phyloP scores from a whole-genome alignment of 1,284 basidiomycete species.

The Paramarasmius palmivorus region DNA sequence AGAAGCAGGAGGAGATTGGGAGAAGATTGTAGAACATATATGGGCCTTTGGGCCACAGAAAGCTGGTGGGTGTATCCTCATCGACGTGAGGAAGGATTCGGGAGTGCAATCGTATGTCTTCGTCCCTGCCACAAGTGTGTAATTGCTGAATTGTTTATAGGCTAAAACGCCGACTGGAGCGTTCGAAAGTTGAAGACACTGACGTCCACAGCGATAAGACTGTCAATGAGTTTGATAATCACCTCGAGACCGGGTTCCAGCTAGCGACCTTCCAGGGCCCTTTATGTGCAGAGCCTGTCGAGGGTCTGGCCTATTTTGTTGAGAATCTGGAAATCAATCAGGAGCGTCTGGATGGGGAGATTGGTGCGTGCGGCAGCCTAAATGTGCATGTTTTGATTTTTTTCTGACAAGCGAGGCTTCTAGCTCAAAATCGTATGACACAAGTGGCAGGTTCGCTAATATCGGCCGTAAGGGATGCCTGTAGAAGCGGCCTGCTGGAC shows the following conservation, averaged over 20 bases:
- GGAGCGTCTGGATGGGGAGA: conserved; percentile 62
- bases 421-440: conserved; percentile 67
- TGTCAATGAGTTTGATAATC: conserved; percentile 70
- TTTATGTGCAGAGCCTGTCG: conserved; percentile 92
- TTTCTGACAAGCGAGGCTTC: conserved; percentile 12
- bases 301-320: conserved; percentile 91
- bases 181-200: conserved; percentile 35
- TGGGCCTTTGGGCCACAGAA: conserved; percentile 93
- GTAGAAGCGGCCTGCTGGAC: conserved; percentile 86
- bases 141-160: conserved; percentile 32
- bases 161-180: conserved; percentile 48
- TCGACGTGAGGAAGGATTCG: conserved; percentile 64
- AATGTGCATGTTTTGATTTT: conserved; percentile 14
- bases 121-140: conserved; percentile 11
- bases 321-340: conserved; percentile 72
- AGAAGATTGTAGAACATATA: conserved; percentile 67
- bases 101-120: conserved; percentile 55
- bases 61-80: conserved; percentile 84
- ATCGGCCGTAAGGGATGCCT: conserved; percentile 87
- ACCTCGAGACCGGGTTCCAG: conserved; percentile 94
- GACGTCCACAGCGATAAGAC: conserved; percentile 33
- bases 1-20: conserved; percentile 83
- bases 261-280: conserved; percentile 94
- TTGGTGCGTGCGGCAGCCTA: conserved; percentile 43
- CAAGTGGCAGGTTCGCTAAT: conserved; percentile 91